Percentiles rank a stretch among this genome's conserved stretches.
These are phyloP conservation scores for Tricholoma saponaceum DNA, from an alignment of 768 basidiomycete species.

Conservation along the genomic window DNA sequence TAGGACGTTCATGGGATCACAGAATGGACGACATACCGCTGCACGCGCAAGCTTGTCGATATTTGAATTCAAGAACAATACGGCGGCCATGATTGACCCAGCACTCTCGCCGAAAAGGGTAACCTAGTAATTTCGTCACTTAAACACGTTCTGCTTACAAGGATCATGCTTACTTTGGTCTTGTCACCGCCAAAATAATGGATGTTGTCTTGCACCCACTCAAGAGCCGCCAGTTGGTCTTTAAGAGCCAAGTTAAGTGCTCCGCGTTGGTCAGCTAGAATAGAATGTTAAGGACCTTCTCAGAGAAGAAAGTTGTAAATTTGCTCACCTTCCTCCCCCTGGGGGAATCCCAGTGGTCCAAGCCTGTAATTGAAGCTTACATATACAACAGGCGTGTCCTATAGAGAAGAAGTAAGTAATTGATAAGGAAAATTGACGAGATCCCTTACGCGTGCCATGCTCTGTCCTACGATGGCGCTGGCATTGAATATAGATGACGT, in stretches of 20 bases:
- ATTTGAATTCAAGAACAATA: conserved; percentile 31
- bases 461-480: conserved; percentile 22
- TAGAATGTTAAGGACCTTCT: background rate
- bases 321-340: conserved; percentile 25
- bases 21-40: conserved; percentile 19
- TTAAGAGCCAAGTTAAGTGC: conserved; percentile 21
- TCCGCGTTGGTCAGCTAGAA: conserved; percentile 16
- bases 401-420: background rate
- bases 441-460: conserved; percentile 17
- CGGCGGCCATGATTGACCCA: conserved; percentile 38
- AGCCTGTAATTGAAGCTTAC: conserved; percentile 50
- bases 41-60: conserved; percentile 24
- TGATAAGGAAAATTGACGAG: background rate
- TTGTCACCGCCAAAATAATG: conserved; percentile 51
- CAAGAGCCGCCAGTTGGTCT: conserved; percentile 36
- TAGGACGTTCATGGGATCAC: background rate
- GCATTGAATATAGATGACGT: conserved; percentile 18
- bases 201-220: conserved; percentile 54
- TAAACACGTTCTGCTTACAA: background rate
- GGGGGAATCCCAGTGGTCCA: conserved; percentile 43
- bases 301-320: background rate
- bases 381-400: conserved; percentile 41
- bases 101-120: conserved; percentile 46
- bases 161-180: conserved; percentile 23
- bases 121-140: conserved; percentile 23